Percentiles rank a stretch among this genome's conserved stretches.
Evolutionary conservation across 345 rosid species (phyloP).

Genomic region (Bruguiera sexangula): DNA sequence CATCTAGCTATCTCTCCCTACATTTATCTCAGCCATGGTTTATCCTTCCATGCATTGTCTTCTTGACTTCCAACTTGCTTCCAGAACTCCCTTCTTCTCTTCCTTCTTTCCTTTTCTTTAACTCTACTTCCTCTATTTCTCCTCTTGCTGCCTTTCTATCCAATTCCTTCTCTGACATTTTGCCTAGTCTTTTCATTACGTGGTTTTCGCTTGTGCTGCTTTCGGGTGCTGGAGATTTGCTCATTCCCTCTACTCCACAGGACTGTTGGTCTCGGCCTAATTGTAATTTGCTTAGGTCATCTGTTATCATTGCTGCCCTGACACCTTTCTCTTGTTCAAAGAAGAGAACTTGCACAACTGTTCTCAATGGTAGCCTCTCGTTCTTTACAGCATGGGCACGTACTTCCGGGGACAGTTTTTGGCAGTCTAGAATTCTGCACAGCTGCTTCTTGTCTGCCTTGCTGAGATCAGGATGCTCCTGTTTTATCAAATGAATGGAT

Average conservation of each 20-base stretch:
- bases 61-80: conserved; percentile 25
- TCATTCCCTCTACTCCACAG: conserved; percentile 11
- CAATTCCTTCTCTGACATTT: conserved; percentile 15
- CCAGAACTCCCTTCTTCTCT: conserved; percentile 30
- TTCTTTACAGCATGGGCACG: conserved; percentile 93
- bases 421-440: conserved; percentile 85
- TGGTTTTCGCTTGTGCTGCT: conserved; percentile 29
- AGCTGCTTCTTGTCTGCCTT: conserved; percentile 79
- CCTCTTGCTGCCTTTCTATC: conserved; percentile 24
- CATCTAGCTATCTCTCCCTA: conserved; percentile 29
- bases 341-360: conserved; percentile 90
- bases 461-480: conserved; percentile 87
- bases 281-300: conserved; percentile 24
- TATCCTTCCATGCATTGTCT: conserved; percentile 30
- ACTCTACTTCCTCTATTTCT: conserved; percentile 31
- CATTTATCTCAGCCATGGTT: conserved; percentile 35
- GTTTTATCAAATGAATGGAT: conserved; percentile 5
- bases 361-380: conserved; percentile 86
- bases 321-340: conserved; percentile 65
- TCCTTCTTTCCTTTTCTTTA: conserved; percentile 29
- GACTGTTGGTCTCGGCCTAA: conserved; percentile 18
- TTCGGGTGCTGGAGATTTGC: conserved; percentile 18
- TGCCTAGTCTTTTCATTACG: conserved; percentile 25
- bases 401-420: conserved; percentile 76
- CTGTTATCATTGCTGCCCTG: conserved; percentile 5